Evolutionary conservation across 352 stramenopile genomes (phyloP), one percentile per base, ranked within the genome.

Genomic region (Pythium aquatile): DNA sequence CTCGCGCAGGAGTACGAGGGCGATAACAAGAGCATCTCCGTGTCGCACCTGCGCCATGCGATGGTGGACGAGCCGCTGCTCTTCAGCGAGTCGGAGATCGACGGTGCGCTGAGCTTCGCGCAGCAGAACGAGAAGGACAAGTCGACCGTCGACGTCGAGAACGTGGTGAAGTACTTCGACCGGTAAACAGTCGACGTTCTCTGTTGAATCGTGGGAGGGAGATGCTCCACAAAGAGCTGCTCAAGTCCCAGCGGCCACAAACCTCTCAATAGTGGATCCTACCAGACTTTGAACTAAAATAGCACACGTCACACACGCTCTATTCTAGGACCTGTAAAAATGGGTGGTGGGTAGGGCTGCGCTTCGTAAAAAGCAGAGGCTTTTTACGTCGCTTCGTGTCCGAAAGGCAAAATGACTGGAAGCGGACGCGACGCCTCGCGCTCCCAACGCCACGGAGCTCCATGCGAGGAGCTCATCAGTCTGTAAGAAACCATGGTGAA

Each of bases 401-500:
- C 17, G 20, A 20, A 6, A 44, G n/a, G 40, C 28, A 4, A 66
- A 73, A 73, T 66, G 66, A 73, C 66, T 73, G 66, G 66, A 73
- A 69, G 66, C 55, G 61, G 39, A 61, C 30, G 55, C 56, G 20
- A 44, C 61, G 29, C 20, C 40, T 30, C 30, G 26, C 37, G 29
- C 28, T 14, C 46, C 29, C 16, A 10, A 10, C 30, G 37, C 24
- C 44, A 17, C 24, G 14, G 9, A 37, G 20, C 17, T 42, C 42
- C 26, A 20, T 35, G 13, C 3, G 39, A 4, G 17, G 2, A n/a
- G 7, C 28, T 16, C 29, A 55, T 69, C 61, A 73, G 57, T 68
- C 66, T 68, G 51, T 49, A 39, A 55, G 52, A 42, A 57, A 42
- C 60, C 56, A 96, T 96, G 86, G 84, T 96, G 47, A 99, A 99